These are phyloP conservation scores for Leccinum variicolor DNA, from an alignment of 768 basidiomycete species.

Conservation along the genomic window DNA sequence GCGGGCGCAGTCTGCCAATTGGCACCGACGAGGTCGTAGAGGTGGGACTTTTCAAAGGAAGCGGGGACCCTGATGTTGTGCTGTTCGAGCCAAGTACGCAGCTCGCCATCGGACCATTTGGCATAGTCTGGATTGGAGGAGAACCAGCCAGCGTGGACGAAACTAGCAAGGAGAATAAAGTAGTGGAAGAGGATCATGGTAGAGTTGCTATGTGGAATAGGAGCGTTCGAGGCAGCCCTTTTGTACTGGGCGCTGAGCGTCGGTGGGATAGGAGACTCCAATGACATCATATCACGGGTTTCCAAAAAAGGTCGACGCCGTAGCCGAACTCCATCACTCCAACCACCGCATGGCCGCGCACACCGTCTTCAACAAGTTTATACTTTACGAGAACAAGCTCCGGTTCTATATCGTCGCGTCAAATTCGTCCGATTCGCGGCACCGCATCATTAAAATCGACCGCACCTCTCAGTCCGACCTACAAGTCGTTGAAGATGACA, in stretches of 20 bases:
- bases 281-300: constrained; percentile 25
- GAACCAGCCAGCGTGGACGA: constrained; percentile 52
- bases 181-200: constrained; percentile 15
- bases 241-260: constrained; percentile 1
- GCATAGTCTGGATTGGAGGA: constrained; percentile 37
- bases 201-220: neutral
- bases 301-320: constrained; percentile 6
- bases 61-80: constrained; percentile 57
- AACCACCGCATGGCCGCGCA: neutral
- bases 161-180: constrained; percentile 32
- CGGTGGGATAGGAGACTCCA: constrained; percentile 6
- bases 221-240: neutral
- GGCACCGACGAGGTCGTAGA: constrained; percentile 49
- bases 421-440: constrained; percentile 82
- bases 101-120: constrained; percentile 61
- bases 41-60: constrained; percentile 38
- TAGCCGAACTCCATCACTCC: neutral
- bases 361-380: constrained; percentile 67
- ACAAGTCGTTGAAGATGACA: constrained; percentile 79
- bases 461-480: constrained; percentile 76
- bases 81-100: constrained; percentile 66
- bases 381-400: constrained; percentile 88
- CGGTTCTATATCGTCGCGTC: constrained; percentile 93
- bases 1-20: constrained; percentile 48
- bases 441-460: constrained; percentile 93